Evolutionary conservation across 441 rosid genomes (phyloP).

Genomic region (Adansonia madagascariensis): DNA sequence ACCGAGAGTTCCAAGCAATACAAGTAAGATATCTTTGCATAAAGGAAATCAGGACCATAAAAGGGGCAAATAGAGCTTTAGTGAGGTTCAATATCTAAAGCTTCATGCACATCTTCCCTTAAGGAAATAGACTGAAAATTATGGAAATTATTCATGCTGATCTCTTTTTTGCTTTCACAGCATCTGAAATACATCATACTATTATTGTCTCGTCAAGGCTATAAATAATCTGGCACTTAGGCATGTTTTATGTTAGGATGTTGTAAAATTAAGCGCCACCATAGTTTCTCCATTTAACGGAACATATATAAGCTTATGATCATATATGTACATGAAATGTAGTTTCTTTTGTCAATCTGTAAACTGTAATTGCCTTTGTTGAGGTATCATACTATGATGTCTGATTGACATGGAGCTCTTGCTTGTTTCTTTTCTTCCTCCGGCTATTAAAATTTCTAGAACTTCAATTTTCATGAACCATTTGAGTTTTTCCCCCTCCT

Average conservation of each 20-base stretch:
- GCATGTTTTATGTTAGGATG: background rate
- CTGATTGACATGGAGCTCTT: background rate
- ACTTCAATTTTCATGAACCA: background rate
- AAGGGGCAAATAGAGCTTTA: background rate
- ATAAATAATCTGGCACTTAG: too few relatives aligned
- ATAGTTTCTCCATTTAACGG: background rate
- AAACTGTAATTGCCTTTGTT: background rate
- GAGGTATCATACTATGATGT: background rate
- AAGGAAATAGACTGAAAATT: background rate
- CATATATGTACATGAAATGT: background rate
- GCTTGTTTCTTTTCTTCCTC: background rate
- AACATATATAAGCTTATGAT: background rate
- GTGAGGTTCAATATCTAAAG: background rate
- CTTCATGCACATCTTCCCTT: background rate
- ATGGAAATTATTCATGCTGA: background rate
- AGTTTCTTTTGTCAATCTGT: background rate
- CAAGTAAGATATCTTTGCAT: conserved; percentile 37
- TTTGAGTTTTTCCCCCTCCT: background rate
- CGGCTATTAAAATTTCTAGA: background rate
- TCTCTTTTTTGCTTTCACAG: background rate
- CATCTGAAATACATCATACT: too few relatives aligned
- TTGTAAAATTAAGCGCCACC: background rate
- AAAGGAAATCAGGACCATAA: background rate
- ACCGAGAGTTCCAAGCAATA: conserved; percentile 40
- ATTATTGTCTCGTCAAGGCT: too few relatives aligned